Base-by-base conservation (phyloP, 2,329 filamentous ascomycete species). In the Cladorrhinum sp. region DNA sequence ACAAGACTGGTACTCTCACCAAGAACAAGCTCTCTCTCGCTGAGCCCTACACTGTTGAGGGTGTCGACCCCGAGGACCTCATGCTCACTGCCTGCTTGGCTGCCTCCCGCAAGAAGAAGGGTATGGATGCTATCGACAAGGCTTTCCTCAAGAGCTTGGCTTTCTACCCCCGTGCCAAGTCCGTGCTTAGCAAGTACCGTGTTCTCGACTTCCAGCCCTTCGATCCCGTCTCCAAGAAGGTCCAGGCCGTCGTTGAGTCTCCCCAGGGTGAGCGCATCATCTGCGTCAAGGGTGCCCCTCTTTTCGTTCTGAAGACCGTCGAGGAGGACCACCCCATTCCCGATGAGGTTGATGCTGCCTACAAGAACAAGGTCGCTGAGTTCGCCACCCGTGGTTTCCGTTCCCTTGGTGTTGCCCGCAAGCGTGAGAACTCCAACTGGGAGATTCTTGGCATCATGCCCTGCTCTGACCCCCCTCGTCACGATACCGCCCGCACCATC, bases 371-470 rank as follows among this genome's bases (percentile, higher is more conserved):
- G 77, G 91, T 96, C 63, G 89, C 90, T 55, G 92, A 96, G 76
- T 96, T 96, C 73, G 92, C 92, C 69, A 90, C 88, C 70, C 91
- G 92, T 85, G 92, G 92, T 80, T 96, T 96, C 84, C 91, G 92
- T 77, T 95, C 92, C 62, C 89, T 96, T 54, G 92, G 92, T 83
- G 90, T 96, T 79, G 92, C 92, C 71, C 91, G 92, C 78, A 96
- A 95, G 85, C 88, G 89, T 75, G 90, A 85, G 73, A 85, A 90
- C 76, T 85, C 86, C 73, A 80, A 85, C 59, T 96, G 92, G 92
- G 91, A 96, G 76, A 93, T 96, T 69, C 87, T 96, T 69, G 92
- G 92, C 71, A 96, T 96, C 71, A 93, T 96, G 90, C 92, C 92
- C 72, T 96, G 92, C 84, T 91, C 88, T 70, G 92, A 96, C 75